These are phyloP conservation scores for Yamadazyma friedrichii DNA, from an alignment of 1,139 yeast genomes.

Conservation along the genomic window DNA sequence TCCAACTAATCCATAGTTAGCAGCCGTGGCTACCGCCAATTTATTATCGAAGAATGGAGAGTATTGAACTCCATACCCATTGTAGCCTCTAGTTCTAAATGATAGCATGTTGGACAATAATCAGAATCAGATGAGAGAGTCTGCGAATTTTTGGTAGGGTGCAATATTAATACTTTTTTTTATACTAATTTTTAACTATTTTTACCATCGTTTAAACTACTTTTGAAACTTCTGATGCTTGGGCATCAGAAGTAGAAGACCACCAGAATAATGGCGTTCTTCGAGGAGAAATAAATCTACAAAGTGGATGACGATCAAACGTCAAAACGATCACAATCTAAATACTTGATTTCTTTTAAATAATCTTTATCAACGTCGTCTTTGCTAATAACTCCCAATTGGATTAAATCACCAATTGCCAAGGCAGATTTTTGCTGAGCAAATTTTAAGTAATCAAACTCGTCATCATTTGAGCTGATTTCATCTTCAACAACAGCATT, in stretches of 20 bases:
- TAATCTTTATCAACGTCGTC: slow-evolving; percentile 28
- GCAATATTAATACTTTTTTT: background rate
- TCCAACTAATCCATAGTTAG: slow-evolving; percentile 93
- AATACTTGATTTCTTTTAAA: slow-evolving; percentile 29
- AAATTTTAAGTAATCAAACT: slow-evolving; percentile 77
- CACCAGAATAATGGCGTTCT: too few species aligned
- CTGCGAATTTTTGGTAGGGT: background rate
- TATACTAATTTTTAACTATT: too few species aligned
- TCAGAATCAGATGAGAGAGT: background rate
- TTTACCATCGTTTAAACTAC: background rate
- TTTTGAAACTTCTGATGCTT: too few species aligned
- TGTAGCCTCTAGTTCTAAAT: slow-evolving; percentile 75
- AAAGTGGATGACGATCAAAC: background rate
- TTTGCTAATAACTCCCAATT: slow-evolving; percentile 52
- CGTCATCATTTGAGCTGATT: slow-evolving; percentile 54
- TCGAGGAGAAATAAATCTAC: too few species aligned
- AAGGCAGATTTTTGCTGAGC: slow-evolving; percentile 72
- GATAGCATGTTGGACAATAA: slow-evolving; percentile 52
- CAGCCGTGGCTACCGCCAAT: slow-evolving; percentile 85
- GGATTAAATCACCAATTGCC: slow-evolving; percentile 72
- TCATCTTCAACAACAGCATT: slow-evolving; percentile 29
- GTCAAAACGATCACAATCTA: slow-evolving; percentile 35
- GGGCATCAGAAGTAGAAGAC: too few species aligned
- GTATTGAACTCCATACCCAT: slow-evolving; percentile 85
- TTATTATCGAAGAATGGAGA: slow-evolving; percentile 91